phyloP scores from a whole-genome alignment of 768 basidiomycete species.

The Suillus subluteus region DNA sequence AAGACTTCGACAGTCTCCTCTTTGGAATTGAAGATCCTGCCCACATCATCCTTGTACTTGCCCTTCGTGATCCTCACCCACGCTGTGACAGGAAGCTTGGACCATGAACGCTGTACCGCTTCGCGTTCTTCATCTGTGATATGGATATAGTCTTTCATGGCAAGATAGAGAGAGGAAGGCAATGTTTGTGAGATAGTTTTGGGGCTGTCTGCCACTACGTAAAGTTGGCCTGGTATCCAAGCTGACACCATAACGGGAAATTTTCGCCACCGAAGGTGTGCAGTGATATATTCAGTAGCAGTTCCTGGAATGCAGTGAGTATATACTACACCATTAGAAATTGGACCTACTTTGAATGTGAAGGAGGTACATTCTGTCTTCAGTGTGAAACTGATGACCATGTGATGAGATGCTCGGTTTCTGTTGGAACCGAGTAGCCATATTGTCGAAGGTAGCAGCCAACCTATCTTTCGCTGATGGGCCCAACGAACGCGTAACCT shows the following conservation, averaged over 20 bases:
- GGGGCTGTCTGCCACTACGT: not conserved
- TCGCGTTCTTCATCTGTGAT: not conserved
- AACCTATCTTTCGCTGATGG: no score
- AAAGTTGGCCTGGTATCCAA: not conserved
- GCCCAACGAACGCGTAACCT: no score
- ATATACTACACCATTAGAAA: not conserved
- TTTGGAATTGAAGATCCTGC: not conserved
- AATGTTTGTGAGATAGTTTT: not conserved
- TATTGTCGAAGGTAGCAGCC: no score
- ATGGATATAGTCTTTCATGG: not conserved
- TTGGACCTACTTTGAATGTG: not conserved
- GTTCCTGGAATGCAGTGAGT: conserved; percentile 7
- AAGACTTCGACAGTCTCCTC: not conserved
- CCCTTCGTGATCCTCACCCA: not conserved
- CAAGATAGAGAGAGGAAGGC: not conserved
- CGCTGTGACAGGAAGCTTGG: not conserved
- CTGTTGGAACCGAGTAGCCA: no score
- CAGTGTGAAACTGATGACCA: accelerated
- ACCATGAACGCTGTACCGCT: not conserved
- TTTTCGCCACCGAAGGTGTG: not conserved
- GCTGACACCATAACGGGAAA: not conserved
- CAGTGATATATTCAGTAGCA: not conserved
- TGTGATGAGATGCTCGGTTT: not conserved
- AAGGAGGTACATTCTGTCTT: not conserved
- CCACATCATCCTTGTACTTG: not conserved